Conservation (phyloP, 177 flowering plant species). For the Vitis hybrid region DNA sequence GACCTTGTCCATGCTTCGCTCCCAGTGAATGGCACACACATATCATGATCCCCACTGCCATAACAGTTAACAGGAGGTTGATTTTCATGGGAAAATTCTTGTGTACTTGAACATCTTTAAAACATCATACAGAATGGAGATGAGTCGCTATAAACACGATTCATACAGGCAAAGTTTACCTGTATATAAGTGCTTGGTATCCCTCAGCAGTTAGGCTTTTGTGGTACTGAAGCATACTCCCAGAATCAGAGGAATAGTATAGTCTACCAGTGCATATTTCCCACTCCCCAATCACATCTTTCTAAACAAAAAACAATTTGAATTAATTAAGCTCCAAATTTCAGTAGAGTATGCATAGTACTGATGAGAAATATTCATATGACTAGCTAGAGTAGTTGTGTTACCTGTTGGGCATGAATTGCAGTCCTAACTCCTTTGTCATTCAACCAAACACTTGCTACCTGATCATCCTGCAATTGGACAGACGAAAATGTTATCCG, state of each 20-base stretch:
- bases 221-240: conserved; percentile 43
- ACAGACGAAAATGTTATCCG: neutral
- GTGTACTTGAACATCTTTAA: no score
- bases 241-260: conserved; percentile 12
- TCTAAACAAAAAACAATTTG: neutral
- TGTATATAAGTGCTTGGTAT: conserved; percentile 39
- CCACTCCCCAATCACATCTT: conserved; percentile 22
- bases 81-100: no score
- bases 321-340: neutral
- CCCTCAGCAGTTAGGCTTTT: conserved; percentile 23
- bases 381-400: neutral
- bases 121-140: no score
- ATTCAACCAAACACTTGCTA: conserved; percentile 39
- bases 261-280: conserved; percentile 27
- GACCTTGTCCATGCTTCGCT: conserved; percentile 55
- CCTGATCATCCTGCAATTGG: conserved; percentile 28
- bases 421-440: conserved; percentile 31
- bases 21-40: conserved; percentile 57
- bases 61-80: no score
- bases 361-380: neutral
- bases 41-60: conserved; percentile 64
- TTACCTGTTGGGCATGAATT: conserved; percentile 31
- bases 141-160: no score
- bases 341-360: no score
- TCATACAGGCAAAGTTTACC: conserved; percentile 13